Evolutionary conservation across 371 early-diverging fungal species (phyloP).

Genomic region (Mucor sp.): DNA sequence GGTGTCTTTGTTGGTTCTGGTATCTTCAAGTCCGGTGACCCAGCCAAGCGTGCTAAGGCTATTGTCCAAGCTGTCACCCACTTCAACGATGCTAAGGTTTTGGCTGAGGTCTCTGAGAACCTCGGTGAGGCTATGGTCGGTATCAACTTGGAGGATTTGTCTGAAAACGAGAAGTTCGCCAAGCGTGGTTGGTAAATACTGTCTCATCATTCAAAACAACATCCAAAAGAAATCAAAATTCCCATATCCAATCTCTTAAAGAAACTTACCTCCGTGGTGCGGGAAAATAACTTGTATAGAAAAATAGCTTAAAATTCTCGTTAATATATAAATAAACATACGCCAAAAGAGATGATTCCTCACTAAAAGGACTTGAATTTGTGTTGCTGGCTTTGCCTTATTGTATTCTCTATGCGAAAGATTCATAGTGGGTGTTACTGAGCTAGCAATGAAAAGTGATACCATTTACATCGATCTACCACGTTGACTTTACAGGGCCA

Average conservation of each 20-base stretch:
- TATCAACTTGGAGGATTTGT: constrained; percentile 80
- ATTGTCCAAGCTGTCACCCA: constrained; percentile 96
- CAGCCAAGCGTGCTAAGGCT: constrained; percentile 94
- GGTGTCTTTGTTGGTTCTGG: constrained; percentile 94
- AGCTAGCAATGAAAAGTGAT: neutral
- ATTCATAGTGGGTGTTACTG: constrained; percentile 3
- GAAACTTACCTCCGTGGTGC: neutral
- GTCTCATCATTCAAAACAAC: neutral
- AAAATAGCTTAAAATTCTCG: constrained; percentile 1
- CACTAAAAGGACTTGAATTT: neutral
- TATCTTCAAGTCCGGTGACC: constrained; percentile 94
- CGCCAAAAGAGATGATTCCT: neutral
- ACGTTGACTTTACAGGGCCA: neutral
- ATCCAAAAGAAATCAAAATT: neutral
- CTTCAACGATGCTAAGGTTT: constrained; percentile 85
- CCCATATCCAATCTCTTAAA: constrained; percentile 13
- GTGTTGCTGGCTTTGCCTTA: neutral
- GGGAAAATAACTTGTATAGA: constrained; percentile 7
- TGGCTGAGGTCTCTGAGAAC: constrained; percentile 90
- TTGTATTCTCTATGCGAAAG: no score
- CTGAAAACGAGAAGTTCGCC: constrained; percentile 70
- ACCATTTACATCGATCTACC: no score
- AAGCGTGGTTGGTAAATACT: constrained; percentile 73
- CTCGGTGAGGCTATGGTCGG: constrained; percentile 98
- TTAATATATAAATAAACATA: neutral